A percentile compares a stretch with the other conserved stretches of the same genome.
Evolutionary conservation across 2,329 filamentous ascomycete genomes (phyloP).

Genomic region (Cladobotryum mycophilum): DNA sequence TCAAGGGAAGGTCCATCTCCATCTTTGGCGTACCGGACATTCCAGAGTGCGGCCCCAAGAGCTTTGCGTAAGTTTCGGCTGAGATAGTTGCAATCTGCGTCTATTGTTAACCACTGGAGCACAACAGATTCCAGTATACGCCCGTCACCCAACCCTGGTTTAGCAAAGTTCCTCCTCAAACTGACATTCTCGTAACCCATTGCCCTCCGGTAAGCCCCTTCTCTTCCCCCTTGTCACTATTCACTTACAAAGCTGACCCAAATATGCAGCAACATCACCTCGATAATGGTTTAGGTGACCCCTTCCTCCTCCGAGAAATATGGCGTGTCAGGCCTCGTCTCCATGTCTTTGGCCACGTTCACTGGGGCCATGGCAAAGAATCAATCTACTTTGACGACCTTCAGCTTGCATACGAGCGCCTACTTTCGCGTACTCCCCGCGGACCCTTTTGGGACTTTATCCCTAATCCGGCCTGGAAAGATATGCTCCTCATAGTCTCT

Average conservation of each 20-base stretch:
- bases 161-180: slow-evolving; percentile 61
- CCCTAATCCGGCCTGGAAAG: slow-evolving; percentile 40
- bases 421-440: slow-evolving; percentile 40
- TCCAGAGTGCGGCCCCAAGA: slow-evolving; percentile 63
- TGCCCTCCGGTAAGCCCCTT: slow-evolving; percentile 58
- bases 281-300: slow-evolving; percentile 64
- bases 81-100: not conserved
- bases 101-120: not conserved
- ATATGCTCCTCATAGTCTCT: slow-evolving; percentile 37
- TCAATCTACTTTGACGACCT: slow-evolving; percentile 68
- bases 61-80: slow-evolving; percentile 49
- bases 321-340: slow-evolving; percentile 68
- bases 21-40: slow-evolving; percentile 80
- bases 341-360: slow-evolving; percentile 82
- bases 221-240: not conserved
- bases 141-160: slow-evolving; percentile 63
- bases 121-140: slow-evolving; percentile 63
- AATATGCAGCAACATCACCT: slow-evolving; percentile 54
- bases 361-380: slow-evolving; percentile 66
- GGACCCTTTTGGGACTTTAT: slow-evolving; percentile 41
- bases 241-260: slow-evolving; percentile 3
- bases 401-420: slow-evolving; percentile 65
- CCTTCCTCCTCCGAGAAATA: slow-evolving; percentile 62
- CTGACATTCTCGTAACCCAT: slow-evolving; percentile 77
- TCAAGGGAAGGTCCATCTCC: slow-evolving; percentile 47